Evolutionary conservation across 139 green algal species (phyloP), one percentile per base, ranked within the genome.

Genomic region (Volvox africanus): DNA sequence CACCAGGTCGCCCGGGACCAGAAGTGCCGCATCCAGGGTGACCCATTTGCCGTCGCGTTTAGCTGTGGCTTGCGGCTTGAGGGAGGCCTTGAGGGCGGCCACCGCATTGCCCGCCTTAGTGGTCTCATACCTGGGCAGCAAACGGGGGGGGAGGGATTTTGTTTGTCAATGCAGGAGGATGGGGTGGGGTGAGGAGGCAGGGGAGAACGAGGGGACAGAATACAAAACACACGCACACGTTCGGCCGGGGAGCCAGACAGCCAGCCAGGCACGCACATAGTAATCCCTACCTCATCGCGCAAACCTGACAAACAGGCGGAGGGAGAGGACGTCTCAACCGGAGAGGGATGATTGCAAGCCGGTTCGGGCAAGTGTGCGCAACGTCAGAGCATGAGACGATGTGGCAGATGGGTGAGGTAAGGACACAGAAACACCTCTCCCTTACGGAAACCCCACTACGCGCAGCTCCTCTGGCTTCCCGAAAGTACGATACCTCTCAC

Each of bases 81-180:
- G 95, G 19, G 96, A 95, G 3, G 95, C 95, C 91, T 98, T 98
- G 5, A 98, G 95, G 0, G 96, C 97, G 16, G 97, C 94, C 33
- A 98, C 97, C 13, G 97, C 97, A 88, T 98, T 94, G 20, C 94
- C 95, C n/a, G 96, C 97, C 90, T 98, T 98, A 55, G 92, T 92
- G 50, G 96, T 87, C 88, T 91, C 78, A 28, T 91, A 86, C 76
- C 76, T 86, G 50, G 71, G 71, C 20, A 2, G 75, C 28, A 55
- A 33, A 35, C 32, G 21, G 50, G 2, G 65, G 65, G 65, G 65
- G 1, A 79, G 20, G 71, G 17, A 79, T 73, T 73, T 16, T 69
- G 17, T 69, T 69, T 69, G 62, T 17, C 21, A 18, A 75, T 12
- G 22, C 67, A 28, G 67, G 22, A 28, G 11, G 67, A 3, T 24